Evolutionary conservation across 345 rosid species (phyloP).

Genomic region (Sonneratia alba): DNA sequence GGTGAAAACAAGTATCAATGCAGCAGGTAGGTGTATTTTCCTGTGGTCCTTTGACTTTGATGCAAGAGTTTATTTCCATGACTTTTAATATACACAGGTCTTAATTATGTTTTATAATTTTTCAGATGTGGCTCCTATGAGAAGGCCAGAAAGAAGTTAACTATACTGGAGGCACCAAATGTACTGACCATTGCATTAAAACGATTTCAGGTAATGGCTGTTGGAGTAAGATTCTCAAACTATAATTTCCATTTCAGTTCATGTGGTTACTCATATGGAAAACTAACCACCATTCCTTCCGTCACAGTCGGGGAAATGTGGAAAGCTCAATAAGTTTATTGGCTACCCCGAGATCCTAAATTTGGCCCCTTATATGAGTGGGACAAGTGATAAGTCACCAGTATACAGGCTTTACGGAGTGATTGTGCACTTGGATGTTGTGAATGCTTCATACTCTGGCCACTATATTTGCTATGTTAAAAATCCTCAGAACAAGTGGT

Average conservation of each 20-base stretch:
- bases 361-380: slow-evolving; percentile 84
- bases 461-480: slow-evolving; percentile 89
- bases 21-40: slow-evolving; percentile 46
- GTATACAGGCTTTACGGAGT: slow-evolving; percentile 89
- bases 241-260: neutral
- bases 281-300: neutral
- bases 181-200: slow-evolving; percentile 88
- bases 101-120: slow-evolving; percentile 8
- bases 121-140: slow-evolving; percentile 79
- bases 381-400: slow-evolving; percentile 72
- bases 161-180: slow-evolving; percentile 79
- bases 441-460: slow-evolving; percentile 92
- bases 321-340: slow-evolving; percentile 83
- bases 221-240: neutral
- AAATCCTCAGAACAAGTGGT: slow-evolving; percentile 81
- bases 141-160: slow-evolving; percentile 86
- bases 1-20: slow-evolving; percentile 95
- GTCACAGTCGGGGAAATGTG: slow-evolving; percentile 79
- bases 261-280: neutral
- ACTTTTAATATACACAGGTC: neutral
- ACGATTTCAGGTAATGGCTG: slow-evolving; percentile 69
- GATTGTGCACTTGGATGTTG: slow-evolving; percentile 82
- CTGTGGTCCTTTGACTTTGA: neutral
- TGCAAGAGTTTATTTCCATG: neutral
- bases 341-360: slow-evolving; percentile 74